Conservation (phyloP, 768 basidiomycete species). For the Xerocomellus amylosporus region DNA sequence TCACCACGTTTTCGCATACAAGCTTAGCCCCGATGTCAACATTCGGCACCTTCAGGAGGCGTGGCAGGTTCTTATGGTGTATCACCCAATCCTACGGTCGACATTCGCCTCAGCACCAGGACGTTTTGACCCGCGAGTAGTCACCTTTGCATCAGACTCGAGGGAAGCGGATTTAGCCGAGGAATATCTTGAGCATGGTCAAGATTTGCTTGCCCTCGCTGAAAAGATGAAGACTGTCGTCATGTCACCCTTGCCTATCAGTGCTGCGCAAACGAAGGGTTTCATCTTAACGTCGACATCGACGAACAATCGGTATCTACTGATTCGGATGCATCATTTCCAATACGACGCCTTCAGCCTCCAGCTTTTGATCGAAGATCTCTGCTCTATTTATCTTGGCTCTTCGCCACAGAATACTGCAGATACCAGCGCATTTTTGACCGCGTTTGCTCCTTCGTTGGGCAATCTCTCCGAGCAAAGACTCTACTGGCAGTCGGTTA, state of each 20-base stretch:
- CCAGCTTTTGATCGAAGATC: slow-evolving; percentile 38
- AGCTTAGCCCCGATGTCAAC: slow-evolving; percentile 32
- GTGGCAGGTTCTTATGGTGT: slow-evolving; percentile 37
- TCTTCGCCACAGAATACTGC: slow-evolving; percentile 20
- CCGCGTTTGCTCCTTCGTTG: slow-evolving; percentile 19
- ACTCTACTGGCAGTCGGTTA: slow-evolving; percentile 37
- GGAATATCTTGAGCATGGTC: slow-evolving; percentile 10
- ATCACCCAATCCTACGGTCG: slow-evolving; percentile 42
- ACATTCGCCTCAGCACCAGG: slow-evolving; percentile 34
- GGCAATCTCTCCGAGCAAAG: slow-evolving; percentile 21
- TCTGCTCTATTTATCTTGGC: slow-evolving; percentile 36
- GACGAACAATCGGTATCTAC: slow-evolving; percentile 15
- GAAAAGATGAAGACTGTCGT: slow-evolving; percentile 25
- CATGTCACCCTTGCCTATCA: slow-evolving; percentile 19
- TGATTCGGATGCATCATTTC: slow-evolving; percentile 45
- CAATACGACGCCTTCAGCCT: slow-evolving; percentile 52
- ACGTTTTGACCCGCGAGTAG: slow-evolving; percentile 18
- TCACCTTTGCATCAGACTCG: slow-evolving; percentile 22
- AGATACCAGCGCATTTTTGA: slow-evolving; percentile 31
- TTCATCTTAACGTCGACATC: slow-evolving; percentile 16
- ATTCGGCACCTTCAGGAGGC: slow-evolving; percentile 29
- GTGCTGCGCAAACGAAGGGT: slow-evolving; percentile 21
- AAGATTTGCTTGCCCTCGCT: slow-evolving; percentile 7
- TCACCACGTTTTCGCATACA: slow-evolving; percentile 44
- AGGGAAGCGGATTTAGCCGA: not conserved